These are phyloP conservation scores for Bonia amplexicaulis DNA, from an alignment of 176 grass and related monocot species.

Conservation along the genomic window DNA sequence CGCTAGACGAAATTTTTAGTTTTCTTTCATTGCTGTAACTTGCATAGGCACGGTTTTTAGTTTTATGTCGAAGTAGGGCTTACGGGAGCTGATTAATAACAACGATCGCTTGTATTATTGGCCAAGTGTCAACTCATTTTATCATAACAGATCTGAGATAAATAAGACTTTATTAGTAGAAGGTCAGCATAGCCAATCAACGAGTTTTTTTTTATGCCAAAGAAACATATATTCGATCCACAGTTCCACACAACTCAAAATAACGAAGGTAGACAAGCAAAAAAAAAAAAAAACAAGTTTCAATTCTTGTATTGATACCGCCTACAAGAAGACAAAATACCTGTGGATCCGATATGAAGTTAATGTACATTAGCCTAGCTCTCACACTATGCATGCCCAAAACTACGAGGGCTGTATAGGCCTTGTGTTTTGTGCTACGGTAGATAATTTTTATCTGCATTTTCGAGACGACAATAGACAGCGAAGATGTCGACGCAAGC, in stretches of 20 bases:
- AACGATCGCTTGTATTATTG: neutral
- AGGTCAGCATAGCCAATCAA: neutral
- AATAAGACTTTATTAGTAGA: neutral
- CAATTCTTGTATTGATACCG: neutral
- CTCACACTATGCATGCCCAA: too few species aligned
- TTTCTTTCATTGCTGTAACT: neutral
- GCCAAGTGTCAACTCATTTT: neutral
- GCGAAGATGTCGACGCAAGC: rapidly evolving
- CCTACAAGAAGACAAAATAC: neutral
- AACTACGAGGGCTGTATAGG: too few species aligned
- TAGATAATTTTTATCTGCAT: too few species aligned
- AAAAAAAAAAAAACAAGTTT: neutral
- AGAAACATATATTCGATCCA: neutral
- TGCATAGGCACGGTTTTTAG: neutral
- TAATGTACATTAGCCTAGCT: too few species aligned
- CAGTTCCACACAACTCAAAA: neutral
- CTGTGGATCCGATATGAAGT: too few species aligned
- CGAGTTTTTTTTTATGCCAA: too few species aligned
- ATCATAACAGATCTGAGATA: neutral
- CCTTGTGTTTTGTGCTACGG: too few species aligned
- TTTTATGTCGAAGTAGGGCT: neutral
- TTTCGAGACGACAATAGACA: rapidly evolving
- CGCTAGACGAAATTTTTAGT: neutral
- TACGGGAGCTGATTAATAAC: neutral
- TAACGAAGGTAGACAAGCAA: neutral